Evolutionary conservation across 2,329 filamentous ascomycete species (phyloP).

Genomic region (Fusarium sp.): DNA sequence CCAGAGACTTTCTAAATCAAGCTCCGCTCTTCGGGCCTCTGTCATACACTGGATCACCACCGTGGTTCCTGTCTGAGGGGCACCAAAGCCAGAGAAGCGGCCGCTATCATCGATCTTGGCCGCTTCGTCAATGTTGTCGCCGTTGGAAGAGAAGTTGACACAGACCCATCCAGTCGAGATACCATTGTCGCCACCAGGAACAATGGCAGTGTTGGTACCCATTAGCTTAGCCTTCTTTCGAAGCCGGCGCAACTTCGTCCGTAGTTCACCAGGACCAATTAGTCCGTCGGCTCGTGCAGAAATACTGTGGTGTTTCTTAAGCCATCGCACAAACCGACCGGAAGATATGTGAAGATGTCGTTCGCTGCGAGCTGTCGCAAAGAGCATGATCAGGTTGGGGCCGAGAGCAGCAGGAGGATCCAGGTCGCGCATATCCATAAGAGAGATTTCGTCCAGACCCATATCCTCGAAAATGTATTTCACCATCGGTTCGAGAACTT

Average conservation of each 20-base stretch:
- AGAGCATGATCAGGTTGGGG: conserved; percentile 89
- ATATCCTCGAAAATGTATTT: conserved; percentile 86
- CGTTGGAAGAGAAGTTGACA: conserved; percentile 83
- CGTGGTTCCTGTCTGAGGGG: conserved; percentile 62
- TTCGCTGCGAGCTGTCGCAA: conserved; percentile 91
- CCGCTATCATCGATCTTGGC: conserved; percentile 62
- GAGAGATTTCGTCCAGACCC: conserved; percentile 82
- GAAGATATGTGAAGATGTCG: conserved; percentile 93
- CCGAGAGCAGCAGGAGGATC: conserved; percentile 91
- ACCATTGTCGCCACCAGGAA: conserved; percentile 80
- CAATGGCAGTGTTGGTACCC: conserved; percentile 76
- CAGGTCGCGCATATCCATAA: conserved; percentile 86
- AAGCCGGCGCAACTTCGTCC: conserved; percentile 85
- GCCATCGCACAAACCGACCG: conserved; percentile 88
- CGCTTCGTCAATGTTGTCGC: conserved; percentile 64
- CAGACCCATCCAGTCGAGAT: conserved; percentile 97
- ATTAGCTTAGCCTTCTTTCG: conserved; percentile 85
- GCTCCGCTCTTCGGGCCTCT: conserved; percentile 64
- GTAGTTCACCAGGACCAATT: conserved; percentile 90
- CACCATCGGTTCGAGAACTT: conserved; percentile 78
- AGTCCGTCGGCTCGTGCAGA: conserved; percentile 86
- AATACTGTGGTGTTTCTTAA: conserved; percentile 79
- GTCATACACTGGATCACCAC: conserved; percentile 71
- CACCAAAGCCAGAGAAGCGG: conserved; percentile 83
- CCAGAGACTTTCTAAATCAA: conserved; percentile 69